Base-by-base conservation (phyloP, 108 stramenopile species). In the Mayamaea pseudoterrestris region DNA sequence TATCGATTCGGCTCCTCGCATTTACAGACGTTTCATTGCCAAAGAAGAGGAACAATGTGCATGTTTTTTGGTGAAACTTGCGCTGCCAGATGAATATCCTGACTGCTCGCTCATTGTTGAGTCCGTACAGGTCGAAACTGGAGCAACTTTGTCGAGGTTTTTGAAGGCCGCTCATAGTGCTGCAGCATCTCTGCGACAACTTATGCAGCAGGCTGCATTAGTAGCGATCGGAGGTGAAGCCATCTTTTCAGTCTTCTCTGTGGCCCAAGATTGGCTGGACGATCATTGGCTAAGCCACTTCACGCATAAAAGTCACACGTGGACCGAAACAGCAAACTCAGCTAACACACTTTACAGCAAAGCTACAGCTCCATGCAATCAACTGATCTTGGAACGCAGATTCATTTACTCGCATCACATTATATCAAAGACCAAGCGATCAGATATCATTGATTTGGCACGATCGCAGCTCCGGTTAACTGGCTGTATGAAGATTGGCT, bases 351-450 rank as follows among this genome's bases (percentile, higher is more conserved):
- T 17, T 6, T 30, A 50, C 24, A 2, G 5, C 4, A 13, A 5
- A n/a, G 46, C 29, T 24, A 11, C 32, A 34, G 9, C 9, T 34
- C 12, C 32, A 11, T 34, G 8, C 32, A 11, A 11, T 34, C 9
- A 34, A 34, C 12, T 8, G 32, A 24, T 42, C 13, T 37, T 89
- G 31, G 82, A 77, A 17, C 66, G 82, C 24, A 48, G 74, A 34
- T 42, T 76, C 9, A 84, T 89, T 25, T 80, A 83, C 46, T 83
- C 80, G 4, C 87, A 89, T 68, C 87, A 89, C 45, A 89, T 89
- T 26, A 89, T 89, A 60, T 71, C 87, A 27, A 78, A 78, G 55
- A 54, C 55, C 14, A 89, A 89, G 46, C 74, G 87, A 27, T 61
- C 41, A 25, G 75, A 65, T 20, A 67, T 89, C 17, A 52, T 47